Evolutionary conservation across 2,329 filamentous ascomycete species (phyloP), one percentile per base, ranked within the genome.

Genomic region (Emmonsiellopsis sp.): DNA sequence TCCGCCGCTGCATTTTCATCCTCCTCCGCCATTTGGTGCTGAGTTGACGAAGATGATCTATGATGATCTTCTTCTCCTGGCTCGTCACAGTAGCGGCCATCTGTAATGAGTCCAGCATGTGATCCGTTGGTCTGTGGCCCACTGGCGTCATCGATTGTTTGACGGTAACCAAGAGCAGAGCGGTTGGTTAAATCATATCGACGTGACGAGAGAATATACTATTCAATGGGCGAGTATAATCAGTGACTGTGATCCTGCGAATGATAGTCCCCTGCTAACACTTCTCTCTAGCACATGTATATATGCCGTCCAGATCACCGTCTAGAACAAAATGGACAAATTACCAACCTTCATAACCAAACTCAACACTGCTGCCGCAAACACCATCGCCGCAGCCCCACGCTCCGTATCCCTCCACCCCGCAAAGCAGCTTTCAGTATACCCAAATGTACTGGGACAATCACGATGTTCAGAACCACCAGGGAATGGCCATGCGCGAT

Each of bases 401-500:
- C 32, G 11, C 36, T 56, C 43, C 17, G 49, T 14, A 40, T 36
- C 31, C 9, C 27, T 45, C 55, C 55, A 56, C 11, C 45, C 43
- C 10, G 13, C 39, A 27, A 55, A 33, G 14, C 55, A 56, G 43
- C 55, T 55, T 21, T 44, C 37, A 10, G 39, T 49, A 47, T 56
- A 56, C 6, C 55, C 55, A 37, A 55, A 47, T 7, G 32, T 34
- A 13, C 27, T 34, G 11, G 31, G 7, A 39, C 55, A 56, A 49
- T 53, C 44, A 37, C 17, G 49, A 9, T 46, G 42, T 17, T 55
- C 49, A 13, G 32, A 43, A 13, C 37, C 46, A 2, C 50, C 53
- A 27, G 48, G 42, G 45, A 56, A 56, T 6, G 55, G 55, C 55
- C 55, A 56, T 6, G 42, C 55, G 17, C 55, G 32, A 37, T 56